These are phyloP conservation scores for Cytospora piceicola DNA, from an alignment of 2,329 filamentous ascomycete genomes.

Conservation along the genomic window DNA sequence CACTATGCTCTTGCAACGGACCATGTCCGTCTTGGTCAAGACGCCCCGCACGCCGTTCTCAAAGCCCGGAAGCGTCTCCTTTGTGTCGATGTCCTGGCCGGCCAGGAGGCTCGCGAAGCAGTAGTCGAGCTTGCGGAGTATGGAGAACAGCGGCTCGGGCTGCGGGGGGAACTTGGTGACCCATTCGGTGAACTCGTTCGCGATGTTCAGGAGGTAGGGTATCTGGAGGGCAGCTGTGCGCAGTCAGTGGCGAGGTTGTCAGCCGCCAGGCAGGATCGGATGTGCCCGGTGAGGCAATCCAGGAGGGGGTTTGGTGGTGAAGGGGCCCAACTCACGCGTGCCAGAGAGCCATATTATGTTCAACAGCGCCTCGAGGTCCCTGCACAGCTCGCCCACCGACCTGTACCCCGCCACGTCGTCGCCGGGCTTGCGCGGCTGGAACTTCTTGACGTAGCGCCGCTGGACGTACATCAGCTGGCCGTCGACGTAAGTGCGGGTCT, in stretches of 20 bases:
- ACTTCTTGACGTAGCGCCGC: slow-evolving; percentile 65
- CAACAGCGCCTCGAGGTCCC: slow-evolving; percentile 73
- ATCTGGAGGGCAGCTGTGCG: slow-evolving; percentile 73
- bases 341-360: slow-evolving; percentile 86
- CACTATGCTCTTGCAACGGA: slow-evolving; percentile 80
- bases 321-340: slow-evolving; percentile 68
- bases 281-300: too few species aligned
- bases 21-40: slow-evolving; percentile 81
- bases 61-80: slow-evolving; percentile 71
- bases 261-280: neutral
- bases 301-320: too few species aligned
- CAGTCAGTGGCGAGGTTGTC: neutral
- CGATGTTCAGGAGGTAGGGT: slow-evolving; percentile 80
- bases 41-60: slow-evolving; percentile 63
- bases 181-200: slow-evolving; percentile 72
- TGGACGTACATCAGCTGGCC: slow-evolving; percentile 56
- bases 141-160: slow-evolving; percentile 68
- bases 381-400: slow-evolving; percentile 70
- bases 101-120: slow-evolving; percentile 78
- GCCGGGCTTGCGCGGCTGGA: slow-evolving; percentile 48
- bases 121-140: slow-evolving; percentile 79
- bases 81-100: slow-evolving; percentile 68
- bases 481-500: slow-evolving; percentile 61
- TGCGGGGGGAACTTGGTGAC: slow-evolving; percentile 72
- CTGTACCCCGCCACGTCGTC: slow-evolving; percentile 58